These are phyloP conservation scores for Colletotrichum filicis DNA, from an alignment of 2,329 filamentous ascomycete species.

Conservation along the genomic window DNA sequence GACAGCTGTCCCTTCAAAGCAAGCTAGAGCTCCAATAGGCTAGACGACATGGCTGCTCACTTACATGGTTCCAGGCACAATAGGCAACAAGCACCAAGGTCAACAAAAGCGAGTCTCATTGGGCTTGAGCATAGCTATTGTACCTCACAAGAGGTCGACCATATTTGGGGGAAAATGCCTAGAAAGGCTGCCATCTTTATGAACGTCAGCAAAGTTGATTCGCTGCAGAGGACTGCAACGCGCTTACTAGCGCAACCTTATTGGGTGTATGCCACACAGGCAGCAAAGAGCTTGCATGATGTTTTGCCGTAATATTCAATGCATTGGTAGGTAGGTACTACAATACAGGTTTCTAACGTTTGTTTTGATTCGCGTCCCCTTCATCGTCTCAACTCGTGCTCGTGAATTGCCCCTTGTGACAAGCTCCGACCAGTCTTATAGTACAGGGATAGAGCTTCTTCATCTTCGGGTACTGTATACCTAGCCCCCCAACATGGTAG, in stretches of 20 bases:
- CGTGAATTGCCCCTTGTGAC: background rate
- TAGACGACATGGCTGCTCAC: background rate
- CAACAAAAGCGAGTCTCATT: background rate
- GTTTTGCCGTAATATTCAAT: background rate
- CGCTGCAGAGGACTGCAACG: constrained; percentile 4
- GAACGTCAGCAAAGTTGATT: background rate
- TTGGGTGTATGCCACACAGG: background rate
- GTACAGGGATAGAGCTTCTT: constrained; percentile 21
- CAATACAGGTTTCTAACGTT: constrained; percentile 3
- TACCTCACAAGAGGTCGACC: background rate
- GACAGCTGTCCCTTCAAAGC: constrained; percentile 8
- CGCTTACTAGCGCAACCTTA: background rate
- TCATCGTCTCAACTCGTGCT: background rate
- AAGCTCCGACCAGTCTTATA: background rate
- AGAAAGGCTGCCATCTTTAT: background rate
- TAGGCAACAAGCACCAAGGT: background rate
- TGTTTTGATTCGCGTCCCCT: background rate
- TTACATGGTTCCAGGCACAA: background rate
- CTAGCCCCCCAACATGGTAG: background rate
- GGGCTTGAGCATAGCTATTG: background rate
- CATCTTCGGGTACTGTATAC: background rate
- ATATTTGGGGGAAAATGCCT: background rate
- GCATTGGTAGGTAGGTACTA: background rate
- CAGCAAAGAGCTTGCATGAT: background rate
- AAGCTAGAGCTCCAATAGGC: background rate